Evolutionary conservation across 2,329 filamentous ascomycete genomes (phyloP).

Genomic region (Saccharata proteae): DNA sequence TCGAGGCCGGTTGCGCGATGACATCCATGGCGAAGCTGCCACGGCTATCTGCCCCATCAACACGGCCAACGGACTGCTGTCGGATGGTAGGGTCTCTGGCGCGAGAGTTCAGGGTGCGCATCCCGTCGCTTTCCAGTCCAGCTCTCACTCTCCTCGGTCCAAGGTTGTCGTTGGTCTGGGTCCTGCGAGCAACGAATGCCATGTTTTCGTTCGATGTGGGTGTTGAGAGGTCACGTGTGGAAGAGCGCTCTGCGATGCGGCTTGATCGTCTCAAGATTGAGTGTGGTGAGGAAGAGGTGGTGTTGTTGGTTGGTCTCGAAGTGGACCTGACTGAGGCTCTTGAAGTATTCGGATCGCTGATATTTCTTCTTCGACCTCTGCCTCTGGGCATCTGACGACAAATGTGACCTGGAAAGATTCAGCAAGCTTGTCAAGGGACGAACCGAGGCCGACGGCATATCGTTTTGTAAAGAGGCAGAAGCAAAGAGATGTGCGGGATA

Average conservation of each 20-base stretch:
- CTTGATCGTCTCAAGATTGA: slow-evolving; percentile 9
- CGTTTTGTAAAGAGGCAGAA: slow-evolving; percentile 9
- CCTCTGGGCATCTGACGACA: slow-evolving; percentile 10
- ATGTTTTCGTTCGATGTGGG: slow-evolving; percentile 14
- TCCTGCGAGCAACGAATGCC: slow-evolving; percentile 26
- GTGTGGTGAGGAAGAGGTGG: no score
- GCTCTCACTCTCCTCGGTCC: slow-evolving; percentile 17
- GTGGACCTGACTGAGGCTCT: slow-evolving; percentile 9
- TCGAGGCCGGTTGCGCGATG: slow-evolving; percentile 23
- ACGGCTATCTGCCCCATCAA: slow-evolving; percentile 1
- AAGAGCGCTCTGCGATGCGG: slow-evolving; percentile 9
- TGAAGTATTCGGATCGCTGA: slow-evolving; percentile 8
- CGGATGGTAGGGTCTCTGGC: slow-evolving; percentile 1
- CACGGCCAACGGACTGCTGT: slow-evolving; percentile 7
- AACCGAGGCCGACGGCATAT: slow-evolving; percentile 8
- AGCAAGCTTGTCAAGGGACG: slow-evolving; percentile 5
- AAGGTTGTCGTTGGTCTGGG: slow-evolving; percentile 13
- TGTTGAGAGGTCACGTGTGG: slow-evolving; percentile 5
- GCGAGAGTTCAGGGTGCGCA: slow-evolving; percentile 7
- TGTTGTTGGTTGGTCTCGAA: slow-evolving; percentile 7
- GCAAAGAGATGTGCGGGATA: no score
- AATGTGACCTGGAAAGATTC: slow-evolving; percentile 7
- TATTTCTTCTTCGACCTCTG: slow-evolving; percentile 9
- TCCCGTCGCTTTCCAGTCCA: slow-evolving; percentile 5
- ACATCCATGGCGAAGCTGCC: slow-evolving; percentile 27